These are phyloP conservation scores for Fusarium ramigenum DNA, from an alignment of 2,329 filamentous ascomycete species.

Conservation along the genomic window DNA sequence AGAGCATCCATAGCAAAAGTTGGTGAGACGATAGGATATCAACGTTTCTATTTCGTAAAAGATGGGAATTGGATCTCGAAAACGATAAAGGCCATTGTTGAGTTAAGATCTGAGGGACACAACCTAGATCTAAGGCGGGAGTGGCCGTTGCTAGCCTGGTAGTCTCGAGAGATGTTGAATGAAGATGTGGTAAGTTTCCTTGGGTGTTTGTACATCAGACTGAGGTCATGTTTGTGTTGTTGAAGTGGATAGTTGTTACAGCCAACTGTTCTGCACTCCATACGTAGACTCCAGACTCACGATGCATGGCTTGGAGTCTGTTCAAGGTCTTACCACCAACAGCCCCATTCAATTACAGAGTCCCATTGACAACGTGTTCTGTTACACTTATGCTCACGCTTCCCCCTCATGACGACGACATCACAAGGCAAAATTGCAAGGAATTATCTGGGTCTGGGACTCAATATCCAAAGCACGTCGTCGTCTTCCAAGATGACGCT, in stretches of 20 bases:
- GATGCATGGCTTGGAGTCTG: neutral
- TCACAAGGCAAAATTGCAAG: conserved; percentile 26
- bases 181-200: neutral
- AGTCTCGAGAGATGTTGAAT: neutral
- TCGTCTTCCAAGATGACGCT: conserved; percentile 20
- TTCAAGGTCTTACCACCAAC: neutral
- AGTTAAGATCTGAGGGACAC: neutral
- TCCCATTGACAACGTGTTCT: conserved; percentile 3
- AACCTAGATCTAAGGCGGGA: conserved; percentile 15
- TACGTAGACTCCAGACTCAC: too few relatives aligned
- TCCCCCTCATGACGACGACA: conserved; percentile 24
- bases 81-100: neutral
- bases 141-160: conserved; percentile 23
- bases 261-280: neutral
- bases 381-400: neutral
- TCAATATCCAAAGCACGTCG: conserved; percentile 19
- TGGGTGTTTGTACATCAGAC: neutral
- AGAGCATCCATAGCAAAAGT: neutral
- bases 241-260: neutral
- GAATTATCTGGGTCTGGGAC: neutral
- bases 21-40: neutral
- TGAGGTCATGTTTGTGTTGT: neutral
- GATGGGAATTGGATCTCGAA: conserved; percentile 1
- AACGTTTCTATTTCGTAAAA: conserved; percentile 7
- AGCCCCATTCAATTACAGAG: neutral